phyloP scores from a whole-genome alignment of 1,139 yeast species.

The Pichia sp. region DNA sequence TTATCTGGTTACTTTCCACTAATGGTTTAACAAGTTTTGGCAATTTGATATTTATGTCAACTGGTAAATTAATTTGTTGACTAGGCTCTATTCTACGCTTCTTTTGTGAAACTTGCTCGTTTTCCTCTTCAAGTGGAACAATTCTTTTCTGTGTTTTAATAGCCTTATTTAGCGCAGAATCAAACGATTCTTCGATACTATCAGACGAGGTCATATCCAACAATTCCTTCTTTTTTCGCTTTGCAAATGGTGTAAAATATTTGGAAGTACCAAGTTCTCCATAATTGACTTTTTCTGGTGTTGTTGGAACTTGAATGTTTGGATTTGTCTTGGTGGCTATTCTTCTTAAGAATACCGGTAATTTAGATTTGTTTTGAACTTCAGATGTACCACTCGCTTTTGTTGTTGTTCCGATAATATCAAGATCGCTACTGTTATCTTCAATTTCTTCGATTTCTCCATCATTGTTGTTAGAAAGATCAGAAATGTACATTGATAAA shows the following conservation, averaged over 20 bases:
- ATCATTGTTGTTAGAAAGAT: not conserved
- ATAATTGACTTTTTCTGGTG: not conserved
- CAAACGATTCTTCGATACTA: conserved; percentile 12
- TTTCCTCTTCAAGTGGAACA: not conserved
- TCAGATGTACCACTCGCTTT: too few species aligned
- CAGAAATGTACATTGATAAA: not conserved
- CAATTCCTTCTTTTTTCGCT: not conserved
- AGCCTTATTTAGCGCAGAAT: conserved; percentile 10
- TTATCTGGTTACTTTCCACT: not conserved
- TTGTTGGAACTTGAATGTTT: not conserved
- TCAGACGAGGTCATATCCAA: conserved; percentile 13
- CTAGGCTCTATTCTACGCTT: too few species aligned
- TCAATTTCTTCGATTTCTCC: not conserved
- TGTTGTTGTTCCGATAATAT: not conserved
- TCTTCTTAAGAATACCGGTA: conserved; percentile 1
- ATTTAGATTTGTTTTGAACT: too few species aligned
- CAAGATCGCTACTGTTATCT: not conserved
- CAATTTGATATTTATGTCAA: not conserved
- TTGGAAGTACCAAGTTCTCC: conserved; percentile 3
- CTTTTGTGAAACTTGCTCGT: not conserved
- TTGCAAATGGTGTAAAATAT: conserved; percentile 1
- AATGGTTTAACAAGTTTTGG: not conserved
- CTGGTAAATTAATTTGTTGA: too few species aligned
- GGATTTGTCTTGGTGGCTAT: not conserved
- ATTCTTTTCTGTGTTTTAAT: conserved; percentile 3